Base-by-base conservation (phyloP, 164 flowering plant genomes). In the Piper longum region DNA sequence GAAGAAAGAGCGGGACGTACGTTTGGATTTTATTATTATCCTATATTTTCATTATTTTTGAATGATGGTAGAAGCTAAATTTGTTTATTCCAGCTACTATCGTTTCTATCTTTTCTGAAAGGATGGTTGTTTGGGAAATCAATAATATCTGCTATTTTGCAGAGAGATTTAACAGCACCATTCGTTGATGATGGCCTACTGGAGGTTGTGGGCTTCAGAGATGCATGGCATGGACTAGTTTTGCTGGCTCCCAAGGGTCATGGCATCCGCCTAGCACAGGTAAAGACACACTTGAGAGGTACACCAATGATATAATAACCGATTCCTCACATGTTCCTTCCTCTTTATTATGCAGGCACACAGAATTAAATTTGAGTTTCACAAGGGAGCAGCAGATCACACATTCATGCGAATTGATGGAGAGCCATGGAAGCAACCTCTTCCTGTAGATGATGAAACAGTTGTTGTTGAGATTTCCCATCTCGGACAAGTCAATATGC, bases 191-290 rank as follows among this genome's bases (percentile, higher is more conserved):
- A 92, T 73, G 86, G 90, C 36, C 80, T 82, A 36, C 69, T 92
- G 60, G 98, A 92, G 76, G 71, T 92, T 64, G 97, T 92, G 43
- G 96, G 98, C 16, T 92, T 89, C 66, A 79, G 80, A 77, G 77
- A 88, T 80, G 98, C 85, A 45, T 89, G 96, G 97, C 98, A 92
- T 71, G 98, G 98, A 4, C 88, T 92, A 59, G 77, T 83, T 62
- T 78, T 92, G 63, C 74, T 80, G 57, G 78, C 90, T 70, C 85
- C 95, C 26, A 89, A 85, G 11, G 96, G 96, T 16, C 98, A 91
- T 73, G 96, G 98, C 36, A 91, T 90, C 66, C 93, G 98, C 57
- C 89, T 89, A 59, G 96, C 95, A 55, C 98, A 89, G 98, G 98
- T 91, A 43, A 44, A 26, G 36, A 36, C 26, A 36, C 13, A 8